phyloP scores from a whole-genome alignment of 2,329 filamentous ascomycete genomes.

The Paraphaeosphaeria sporulosa region DNA sequence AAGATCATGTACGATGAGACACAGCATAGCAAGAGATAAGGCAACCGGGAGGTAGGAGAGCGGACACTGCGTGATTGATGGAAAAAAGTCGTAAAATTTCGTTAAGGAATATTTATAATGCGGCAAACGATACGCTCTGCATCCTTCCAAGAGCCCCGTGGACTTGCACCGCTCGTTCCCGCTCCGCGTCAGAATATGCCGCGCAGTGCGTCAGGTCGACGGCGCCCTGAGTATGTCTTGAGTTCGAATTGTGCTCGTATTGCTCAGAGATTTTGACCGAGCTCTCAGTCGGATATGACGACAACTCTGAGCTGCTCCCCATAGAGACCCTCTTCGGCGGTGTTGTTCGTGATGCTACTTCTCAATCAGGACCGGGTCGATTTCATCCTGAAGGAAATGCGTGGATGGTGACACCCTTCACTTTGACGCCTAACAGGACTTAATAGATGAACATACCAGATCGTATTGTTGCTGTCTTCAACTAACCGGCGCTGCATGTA shows the following conservation, averaged over 20 bases:
- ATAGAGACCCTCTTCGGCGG: not conserved
- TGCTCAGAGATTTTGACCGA: not conserved
- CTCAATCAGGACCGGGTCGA: not conserved
- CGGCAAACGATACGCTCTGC: too few species aligned
- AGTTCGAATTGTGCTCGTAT: not conserved
- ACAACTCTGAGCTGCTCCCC: not conserved
- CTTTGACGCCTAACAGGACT: not conserved
- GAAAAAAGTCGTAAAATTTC: not conserved
- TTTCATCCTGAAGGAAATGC: not conserved
- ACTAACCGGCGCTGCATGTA: slow-evolving; percentile 21
- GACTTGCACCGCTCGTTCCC: not conserved
- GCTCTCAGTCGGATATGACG: not conserved
- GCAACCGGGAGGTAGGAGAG: too few species aligned
- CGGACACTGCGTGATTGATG: not conserved
- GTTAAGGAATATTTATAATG: too few species aligned
- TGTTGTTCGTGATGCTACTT: not conserved
- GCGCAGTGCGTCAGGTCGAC: not conserved
- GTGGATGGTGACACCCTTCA: not conserved
- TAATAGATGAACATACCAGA: slow-evolving; percentile 1
- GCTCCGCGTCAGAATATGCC: not conserved
- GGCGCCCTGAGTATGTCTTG: not conserved
- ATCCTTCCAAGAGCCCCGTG: too few species aligned
- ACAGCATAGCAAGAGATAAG: too few species aligned
- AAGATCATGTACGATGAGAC: too few species aligned
- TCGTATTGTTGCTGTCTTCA: not conserved